Evolutionary conservation across 2,329 filamentous ascomycete genomes (phyloP).

Genomic region (Calonectria honghensis): DNA sequence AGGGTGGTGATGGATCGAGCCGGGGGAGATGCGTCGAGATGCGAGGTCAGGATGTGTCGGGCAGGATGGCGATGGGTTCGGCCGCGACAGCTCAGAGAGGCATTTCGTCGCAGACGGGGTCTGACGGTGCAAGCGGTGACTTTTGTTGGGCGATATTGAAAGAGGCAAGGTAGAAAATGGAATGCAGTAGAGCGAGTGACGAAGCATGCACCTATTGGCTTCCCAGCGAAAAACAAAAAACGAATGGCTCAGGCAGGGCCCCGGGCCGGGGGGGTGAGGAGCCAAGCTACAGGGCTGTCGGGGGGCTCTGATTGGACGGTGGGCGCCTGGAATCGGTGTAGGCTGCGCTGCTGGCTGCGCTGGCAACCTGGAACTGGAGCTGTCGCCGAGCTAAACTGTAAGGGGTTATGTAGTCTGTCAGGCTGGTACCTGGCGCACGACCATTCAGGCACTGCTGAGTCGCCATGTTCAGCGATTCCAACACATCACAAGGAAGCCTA

Average conservation of each 20-base stretch:
- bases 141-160: constrained; percentile 48
- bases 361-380: constrained; percentile 49
- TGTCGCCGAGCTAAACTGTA: constrained; percentile 19
- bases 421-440: constrained; percentile 30
- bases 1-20: constrained; percentile 34
- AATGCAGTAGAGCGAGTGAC: constrained; percentile 53
- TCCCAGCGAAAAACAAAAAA: constrained; percentile 52
- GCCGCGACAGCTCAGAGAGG: constrained; percentile 52
- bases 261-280: constrained; percentile 43
- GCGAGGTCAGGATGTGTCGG: constrained; percentile 41
- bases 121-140: constrained; percentile 50
- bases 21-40: constrained; percentile 41
- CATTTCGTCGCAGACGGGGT: constrained; percentile 54
- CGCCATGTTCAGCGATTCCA: not conserved
- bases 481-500: constrained; percentile 12
- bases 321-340: constrained; percentile 42
- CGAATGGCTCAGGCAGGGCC: constrained; percentile 28
- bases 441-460: not conserved
- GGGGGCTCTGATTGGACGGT: constrained; percentile 49
- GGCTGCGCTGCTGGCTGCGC: constrained; percentile 49
- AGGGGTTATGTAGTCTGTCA: constrained; percentile 26
- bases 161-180: constrained; percentile 41
- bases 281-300: constrained; percentile 46
- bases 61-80: constrained; percentile 49
- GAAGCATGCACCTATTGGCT: constrained; percentile 54